Conservation (phyloP, 768 basidiomycete genomes). For the Terana coerulea region DNA sequence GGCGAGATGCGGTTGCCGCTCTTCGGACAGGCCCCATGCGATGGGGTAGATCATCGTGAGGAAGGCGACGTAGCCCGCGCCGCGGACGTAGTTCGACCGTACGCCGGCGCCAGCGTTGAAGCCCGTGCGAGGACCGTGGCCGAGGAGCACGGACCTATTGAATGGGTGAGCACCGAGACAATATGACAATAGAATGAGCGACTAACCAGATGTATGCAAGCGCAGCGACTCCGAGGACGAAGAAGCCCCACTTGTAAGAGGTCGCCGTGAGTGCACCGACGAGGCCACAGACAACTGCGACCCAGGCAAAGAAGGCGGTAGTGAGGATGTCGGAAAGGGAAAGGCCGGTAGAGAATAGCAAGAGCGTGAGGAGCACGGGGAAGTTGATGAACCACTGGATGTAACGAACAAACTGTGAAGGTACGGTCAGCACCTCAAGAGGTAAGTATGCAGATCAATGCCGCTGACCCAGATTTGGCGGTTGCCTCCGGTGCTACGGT, state of each 20-base stretch:
- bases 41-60: constrained; percentile 54
- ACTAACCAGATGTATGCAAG: constrained; percentile 48
- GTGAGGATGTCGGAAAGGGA: constrained; percentile 45
- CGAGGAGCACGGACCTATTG: constrained; percentile 19
- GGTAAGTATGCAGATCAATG: not conserved
- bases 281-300: constrained; percentile 41
- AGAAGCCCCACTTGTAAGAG: constrained; percentile 54
- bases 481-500: constrained; percentile 22
- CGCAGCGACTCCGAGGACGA: constrained; percentile 39
- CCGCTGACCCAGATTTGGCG: constrained; percentile 40
- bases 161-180: not conserved
- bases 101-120: constrained; percentile 23
- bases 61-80: constrained; percentile 39
- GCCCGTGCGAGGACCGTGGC: constrained; percentile 22
- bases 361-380: constrained; percentile 43
- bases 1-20: constrained; percentile 46
- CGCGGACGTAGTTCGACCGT: constrained; percentile 26
- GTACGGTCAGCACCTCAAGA: too few relatives aligned
- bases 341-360: constrained; percentile 44
- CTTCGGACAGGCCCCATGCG: constrained; percentile 53
- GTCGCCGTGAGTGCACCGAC: constrained; percentile 47
- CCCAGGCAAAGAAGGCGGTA: constrained; percentile 42
- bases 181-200: not conserved
- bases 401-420: constrained; percentile 43
- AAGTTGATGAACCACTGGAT: constrained; percentile 57